phyloP scores from a whole-genome alignment of 495 filamentous ascomycete species.

The Melanomma pulvis-pyrius region DNA sequence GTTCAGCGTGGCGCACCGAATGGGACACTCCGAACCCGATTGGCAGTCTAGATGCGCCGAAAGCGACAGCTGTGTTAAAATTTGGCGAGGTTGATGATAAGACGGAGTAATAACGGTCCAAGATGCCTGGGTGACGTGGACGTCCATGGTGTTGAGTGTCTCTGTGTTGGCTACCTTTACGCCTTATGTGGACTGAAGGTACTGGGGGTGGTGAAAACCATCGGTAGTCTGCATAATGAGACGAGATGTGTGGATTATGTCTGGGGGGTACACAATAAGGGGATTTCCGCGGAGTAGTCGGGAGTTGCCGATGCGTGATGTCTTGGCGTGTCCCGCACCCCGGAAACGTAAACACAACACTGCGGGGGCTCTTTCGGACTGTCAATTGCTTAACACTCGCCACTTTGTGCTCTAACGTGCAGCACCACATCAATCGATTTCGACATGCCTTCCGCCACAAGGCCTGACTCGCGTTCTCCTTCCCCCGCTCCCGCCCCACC shows the following conservation, averaged over 20 bases:
- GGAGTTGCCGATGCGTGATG: neutral
- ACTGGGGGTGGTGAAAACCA: too few species aligned
- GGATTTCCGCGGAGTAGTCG: too few species aligned
- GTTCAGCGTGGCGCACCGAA: slow-evolving; percentile 14
- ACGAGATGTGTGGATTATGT: too few species aligned
- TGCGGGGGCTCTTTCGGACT: neutral
- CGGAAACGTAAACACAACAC: neutral
- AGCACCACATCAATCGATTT: neutral
- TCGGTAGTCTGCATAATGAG: too few species aligned
- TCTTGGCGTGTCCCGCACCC: neutral
- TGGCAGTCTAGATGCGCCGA: slow-evolving; percentile 5
- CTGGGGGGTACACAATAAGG: too few species aligned
- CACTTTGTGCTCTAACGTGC: neutral
- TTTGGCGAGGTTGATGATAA: neutral
- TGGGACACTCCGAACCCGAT: neutral
- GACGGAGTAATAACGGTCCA: neutral
- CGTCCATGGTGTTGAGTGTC: neutral
- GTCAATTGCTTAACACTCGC: neutral
- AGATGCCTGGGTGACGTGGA: neutral
- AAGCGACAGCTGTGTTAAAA: neutral
- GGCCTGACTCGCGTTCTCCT: slow-evolving; percentile 39
- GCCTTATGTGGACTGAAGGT: too few species aligned
- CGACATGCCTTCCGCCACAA: slow-evolving; percentile 24
- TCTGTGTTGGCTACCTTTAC: too few species aligned
- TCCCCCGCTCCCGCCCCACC: slow-evolving; percentile 62